Conservation (phyloP, 441 rosid genomes). For the Manihot esculenta region DNA sequence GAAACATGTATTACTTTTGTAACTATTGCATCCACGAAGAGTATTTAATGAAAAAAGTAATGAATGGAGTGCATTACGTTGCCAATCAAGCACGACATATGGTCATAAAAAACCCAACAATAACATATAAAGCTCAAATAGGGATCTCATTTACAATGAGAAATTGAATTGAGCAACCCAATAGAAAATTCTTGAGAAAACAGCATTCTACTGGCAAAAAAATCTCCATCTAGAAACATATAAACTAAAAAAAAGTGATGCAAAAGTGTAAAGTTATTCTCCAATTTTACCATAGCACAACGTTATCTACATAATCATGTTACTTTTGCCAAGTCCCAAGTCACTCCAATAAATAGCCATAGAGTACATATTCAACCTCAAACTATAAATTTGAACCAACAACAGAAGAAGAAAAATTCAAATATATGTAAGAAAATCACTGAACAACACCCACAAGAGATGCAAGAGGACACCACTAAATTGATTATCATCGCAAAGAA, state of each 20-base stretch:
- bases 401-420: neutral
- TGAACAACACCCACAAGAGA: neutral
- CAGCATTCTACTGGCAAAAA: neutral
- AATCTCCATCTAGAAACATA: neutral
- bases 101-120: neutral
- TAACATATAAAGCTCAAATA: neutral
- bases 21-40: neutral
- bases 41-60: neutral
- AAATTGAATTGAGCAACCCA: neutral
- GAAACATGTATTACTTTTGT: neutral
- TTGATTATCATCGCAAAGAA: neutral
- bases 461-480: neutral
- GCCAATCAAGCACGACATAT: neutral
- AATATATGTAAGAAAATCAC: neutral
- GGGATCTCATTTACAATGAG: neutral
- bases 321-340: neutral
- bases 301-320: neutral
- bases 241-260: neutral
- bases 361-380: neutral
- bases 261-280: neutral
- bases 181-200: neutral
- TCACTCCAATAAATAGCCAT: neutral
- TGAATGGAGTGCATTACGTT: neutral
- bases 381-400: neutral
- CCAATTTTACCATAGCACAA: neutral